phyloP scores from a whole-genome alignment of 1,139 yeast species.

The Scheffersomyces parashehatae region DNA sequence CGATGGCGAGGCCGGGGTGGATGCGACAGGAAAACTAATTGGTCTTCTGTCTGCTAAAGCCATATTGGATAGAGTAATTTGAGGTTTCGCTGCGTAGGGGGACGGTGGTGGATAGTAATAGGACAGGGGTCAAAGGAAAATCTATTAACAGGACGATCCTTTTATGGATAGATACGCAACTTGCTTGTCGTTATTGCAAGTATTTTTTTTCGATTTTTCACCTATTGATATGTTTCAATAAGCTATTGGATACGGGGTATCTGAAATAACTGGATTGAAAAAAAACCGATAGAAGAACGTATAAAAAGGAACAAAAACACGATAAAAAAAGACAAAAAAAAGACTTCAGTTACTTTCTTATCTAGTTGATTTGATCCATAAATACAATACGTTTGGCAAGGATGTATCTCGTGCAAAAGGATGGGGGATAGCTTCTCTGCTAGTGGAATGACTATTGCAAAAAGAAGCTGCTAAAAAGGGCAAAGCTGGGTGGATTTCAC shows the following conservation, averaged over 20 bases:
- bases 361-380: conserved; percentile 4
- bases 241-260: background rate
- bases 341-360: conserved; percentile 2
- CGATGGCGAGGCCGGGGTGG: conserved; percentile 46
- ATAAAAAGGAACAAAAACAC: background rate
- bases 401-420: too few relatives aligned
- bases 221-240: too few relatives aligned
- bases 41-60: conserved; percentile 64
- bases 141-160: conserved; percentile 1
- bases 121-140: background rate
- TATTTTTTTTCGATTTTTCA: too few relatives aligned
- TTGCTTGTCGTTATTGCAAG: too few relatives aligned
- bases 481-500: background rate
- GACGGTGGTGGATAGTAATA: background rate
- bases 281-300: background rate
- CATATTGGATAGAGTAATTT: conserved; percentile 26
- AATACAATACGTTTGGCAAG: background rate
- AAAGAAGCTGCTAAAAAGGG: background rate
- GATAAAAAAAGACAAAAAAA: conserved; percentile 2
- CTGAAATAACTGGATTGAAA: conserved; percentile 1
- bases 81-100: background rate
- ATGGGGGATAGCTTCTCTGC: too few relatives aligned
- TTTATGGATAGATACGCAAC: background rate
- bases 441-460: too few relatives aligned
- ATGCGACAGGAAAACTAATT: conserved; percentile 42